A percentile compares a stretch with the other conserved stretches of the same genome.
phyloP scores from a whole-genome alignment of 345 rosid genomes.

The Aegle marmelos region DNA sequence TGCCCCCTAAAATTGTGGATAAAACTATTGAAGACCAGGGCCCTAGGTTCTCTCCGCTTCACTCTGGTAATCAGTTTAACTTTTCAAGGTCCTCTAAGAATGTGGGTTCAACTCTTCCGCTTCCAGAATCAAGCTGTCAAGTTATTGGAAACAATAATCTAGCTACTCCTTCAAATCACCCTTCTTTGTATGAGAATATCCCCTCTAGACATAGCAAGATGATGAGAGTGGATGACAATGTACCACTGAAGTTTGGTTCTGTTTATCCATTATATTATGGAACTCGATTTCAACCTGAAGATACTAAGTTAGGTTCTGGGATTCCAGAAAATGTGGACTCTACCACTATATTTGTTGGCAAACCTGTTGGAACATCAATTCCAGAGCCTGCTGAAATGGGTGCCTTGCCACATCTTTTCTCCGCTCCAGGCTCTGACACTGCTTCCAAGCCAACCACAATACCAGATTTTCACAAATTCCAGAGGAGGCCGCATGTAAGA shows the following conservation, averaged over 20 bases:
- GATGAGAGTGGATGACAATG: constrained; percentile 36
- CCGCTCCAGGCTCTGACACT: constrained; percentile 27
- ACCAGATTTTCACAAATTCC: constrained; percentile 23
- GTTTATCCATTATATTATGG: constrained; percentile 76
- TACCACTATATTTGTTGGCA: constrained; percentile 56
- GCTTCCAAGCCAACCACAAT: constrained; percentile 21
- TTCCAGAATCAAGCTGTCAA: constrained; percentile 22
- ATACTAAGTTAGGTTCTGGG: constrained; percentile 31
- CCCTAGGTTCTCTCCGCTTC: constrained; percentile 28
- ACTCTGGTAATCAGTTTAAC: constrained; percentile 31
- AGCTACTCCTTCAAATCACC: constrained; percentile 36
- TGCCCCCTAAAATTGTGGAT: constrained; percentile 32
- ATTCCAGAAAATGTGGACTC: constrained; percentile 32
- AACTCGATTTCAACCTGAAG: constrained; percentile 36
- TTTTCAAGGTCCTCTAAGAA: constrained; percentile 27
- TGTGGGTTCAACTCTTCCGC: constrained; percentile 18
- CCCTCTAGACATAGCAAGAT: constrained; percentile 26
- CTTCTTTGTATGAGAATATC: constrained; percentile 37
- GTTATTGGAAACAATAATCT: constrained; percentile 29
- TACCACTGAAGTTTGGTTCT: constrained; percentile 39
- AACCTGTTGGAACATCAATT: constrained; percentile 55
- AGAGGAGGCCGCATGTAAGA: constrained; percentile 34
- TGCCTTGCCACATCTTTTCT: constrained; percentile 27
- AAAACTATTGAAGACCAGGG: constrained; percentile 29
- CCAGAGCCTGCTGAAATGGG: constrained; percentile 33